These are phyloP conservation scores for Mallotus japonicus DNA, from an alignment of 441 rosid genomes.

Conservation along the genomic window DNA sequence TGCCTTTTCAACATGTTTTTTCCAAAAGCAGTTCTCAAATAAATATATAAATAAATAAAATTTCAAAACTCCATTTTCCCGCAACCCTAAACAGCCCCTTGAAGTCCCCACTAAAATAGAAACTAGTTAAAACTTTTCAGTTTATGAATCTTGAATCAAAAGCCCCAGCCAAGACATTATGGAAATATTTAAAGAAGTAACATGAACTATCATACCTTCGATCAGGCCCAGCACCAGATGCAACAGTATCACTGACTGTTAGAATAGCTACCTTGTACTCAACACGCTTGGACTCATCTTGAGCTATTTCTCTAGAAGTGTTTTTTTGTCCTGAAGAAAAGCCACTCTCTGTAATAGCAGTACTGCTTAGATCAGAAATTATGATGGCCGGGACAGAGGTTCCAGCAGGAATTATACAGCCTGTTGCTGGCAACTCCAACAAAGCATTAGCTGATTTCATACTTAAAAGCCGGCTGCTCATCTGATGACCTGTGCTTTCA, in stretches of 20 bases:
- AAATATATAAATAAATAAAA: too few relatives aligned
- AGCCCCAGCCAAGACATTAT: neutral
- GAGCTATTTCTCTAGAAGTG: slow-evolving; percentile 24
- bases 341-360: slow-evolving; percentile 24
- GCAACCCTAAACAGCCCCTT: too few relatives aligned
- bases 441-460: slow-evolving; percentile 95
- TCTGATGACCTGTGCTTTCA: slow-evolving; percentile 90
- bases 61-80: too few relatives aligned
- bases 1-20: too few relatives aligned
- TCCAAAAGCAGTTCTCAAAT: too few relatives aligned
- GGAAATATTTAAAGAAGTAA: slow-evolving; percentile 6
- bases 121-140: neutral
- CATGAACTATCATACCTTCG: slow-evolving; percentile 54
- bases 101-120: neutral
- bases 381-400: slow-evolving; percentile 65
- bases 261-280: slow-evolving; percentile 67
- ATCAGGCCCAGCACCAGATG: slow-evolving; percentile 85
- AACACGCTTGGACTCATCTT: slow-evolving; percentile 31
- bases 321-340: slow-evolving; percentile 33
- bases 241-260: slow-evolving; percentile 94
- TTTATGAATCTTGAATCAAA: neutral
- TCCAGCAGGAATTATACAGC: slow-evolving; percentile 62
- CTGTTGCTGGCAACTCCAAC: slow-evolving; percentile 78
- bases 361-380: slow-evolving; percentile 54
- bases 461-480: slow-evolving; percentile 88